phyloP scores from a whole-genome alignment of 1,284 basidiomycete species.

The Cronartium quercuum region DNA sequence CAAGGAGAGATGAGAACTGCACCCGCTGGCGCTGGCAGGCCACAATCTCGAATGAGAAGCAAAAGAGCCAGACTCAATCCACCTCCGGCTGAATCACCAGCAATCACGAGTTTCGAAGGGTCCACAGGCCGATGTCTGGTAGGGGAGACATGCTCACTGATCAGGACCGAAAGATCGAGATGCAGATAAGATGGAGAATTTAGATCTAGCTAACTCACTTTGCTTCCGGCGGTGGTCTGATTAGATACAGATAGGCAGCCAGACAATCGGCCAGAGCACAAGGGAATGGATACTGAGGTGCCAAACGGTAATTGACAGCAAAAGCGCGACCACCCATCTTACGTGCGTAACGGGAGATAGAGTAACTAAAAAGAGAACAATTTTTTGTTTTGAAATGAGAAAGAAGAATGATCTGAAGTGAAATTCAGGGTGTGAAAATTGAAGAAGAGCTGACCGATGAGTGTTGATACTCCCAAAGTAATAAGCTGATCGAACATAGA shows the following conservation, averaged over 20 bases:
- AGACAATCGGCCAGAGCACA: slow-evolving; percentile 57
- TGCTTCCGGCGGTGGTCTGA: slow-evolving; percentile 64
- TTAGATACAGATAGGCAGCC: slow-evolving; percentile 71
- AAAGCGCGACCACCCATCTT: slow-evolving; percentile 85
- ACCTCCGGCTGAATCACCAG: slow-evolving; percentile 91
- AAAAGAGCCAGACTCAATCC: slow-evolving; percentile 76
- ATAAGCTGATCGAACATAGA: slow-evolving; percentile 38
- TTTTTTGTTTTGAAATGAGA: not conserved
- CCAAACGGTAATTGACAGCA: slow-evolving; percentile 48
- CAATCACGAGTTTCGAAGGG: slow-evolving; percentile 73
- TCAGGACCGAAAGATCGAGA: not conserved
- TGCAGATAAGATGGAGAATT: not conserved
- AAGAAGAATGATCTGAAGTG: not conserved
- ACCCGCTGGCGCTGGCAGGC: slow-evolving; percentile 75
- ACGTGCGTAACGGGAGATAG: slow-evolving; percentile 75
- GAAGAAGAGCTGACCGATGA: slow-evolving; percentile 47
- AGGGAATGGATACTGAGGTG: slow-evolving; percentile 38
- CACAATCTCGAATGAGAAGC: slow-evolving; percentile 82
- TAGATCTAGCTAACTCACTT: slow-evolving; percentile 41
- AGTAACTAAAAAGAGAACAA: slow-evolving; percentile 54
- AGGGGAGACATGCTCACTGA: not conserved
- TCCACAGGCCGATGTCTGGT: slow-evolving; percentile 67
- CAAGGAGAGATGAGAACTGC: slow-evolving; percentile 55
- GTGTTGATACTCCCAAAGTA: slow-evolving; percentile 56
- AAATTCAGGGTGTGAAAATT: no score